These are phyloP conservation scores for Didymella glomerata DNA, from an alignment of 2,329 filamentous ascomycete genomes.

Conservation along the genomic window DNA sequence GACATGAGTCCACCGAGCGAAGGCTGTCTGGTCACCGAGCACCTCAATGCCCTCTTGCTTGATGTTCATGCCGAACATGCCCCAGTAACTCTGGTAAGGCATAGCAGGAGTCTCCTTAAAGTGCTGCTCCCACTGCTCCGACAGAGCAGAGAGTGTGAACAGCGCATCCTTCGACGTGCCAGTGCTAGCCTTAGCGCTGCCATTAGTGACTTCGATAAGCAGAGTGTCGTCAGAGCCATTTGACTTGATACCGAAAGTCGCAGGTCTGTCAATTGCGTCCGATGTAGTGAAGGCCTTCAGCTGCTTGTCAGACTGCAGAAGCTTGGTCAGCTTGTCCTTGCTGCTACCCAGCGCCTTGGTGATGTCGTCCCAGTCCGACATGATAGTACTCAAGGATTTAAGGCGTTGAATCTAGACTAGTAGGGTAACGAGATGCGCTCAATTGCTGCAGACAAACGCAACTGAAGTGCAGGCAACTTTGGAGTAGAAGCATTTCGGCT, in stretches of 20 bases:
- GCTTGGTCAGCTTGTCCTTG: constrained; percentile 42
- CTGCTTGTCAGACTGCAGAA: constrained; percentile 46
- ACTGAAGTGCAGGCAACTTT: not conserved
- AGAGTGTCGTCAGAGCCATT: constrained; percentile 45
- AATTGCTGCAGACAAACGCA: not conserved
- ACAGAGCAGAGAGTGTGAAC: constrained; percentile 54
- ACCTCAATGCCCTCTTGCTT: constrained; percentile 60
- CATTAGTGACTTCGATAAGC: constrained; percentile 46
- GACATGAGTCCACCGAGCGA: constrained; percentile 57
- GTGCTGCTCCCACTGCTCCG: constrained; percentile 58
- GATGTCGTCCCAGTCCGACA: constrained; percentile 48
- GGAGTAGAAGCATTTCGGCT: not conserved
- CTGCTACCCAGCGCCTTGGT: constrained; percentile 43
- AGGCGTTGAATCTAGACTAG: not conserved
- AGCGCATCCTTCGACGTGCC: constrained; percentile 45
- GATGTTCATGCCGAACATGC: constrained; percentile 59
- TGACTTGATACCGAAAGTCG: constrained; percentile 50
- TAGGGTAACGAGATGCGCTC: not conserved
- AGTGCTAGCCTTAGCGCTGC: constrained; percentile 37
- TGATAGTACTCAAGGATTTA: constrained; percentile 18
- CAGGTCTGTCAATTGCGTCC: constrained; percentile 43
- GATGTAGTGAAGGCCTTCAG: constrained; percentile 50
- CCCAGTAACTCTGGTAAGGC: constrained; percentile 59
- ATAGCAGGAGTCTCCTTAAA: constrained; percentile 55
- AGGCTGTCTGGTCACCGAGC: constrained; percentile 57